A percentile compares a stretch with the other conserved stretches of the same genome.
phyloP scores from a whole-genome alignment of 306 rosid genomes.

The Ziziphus jujuba region DNA sequence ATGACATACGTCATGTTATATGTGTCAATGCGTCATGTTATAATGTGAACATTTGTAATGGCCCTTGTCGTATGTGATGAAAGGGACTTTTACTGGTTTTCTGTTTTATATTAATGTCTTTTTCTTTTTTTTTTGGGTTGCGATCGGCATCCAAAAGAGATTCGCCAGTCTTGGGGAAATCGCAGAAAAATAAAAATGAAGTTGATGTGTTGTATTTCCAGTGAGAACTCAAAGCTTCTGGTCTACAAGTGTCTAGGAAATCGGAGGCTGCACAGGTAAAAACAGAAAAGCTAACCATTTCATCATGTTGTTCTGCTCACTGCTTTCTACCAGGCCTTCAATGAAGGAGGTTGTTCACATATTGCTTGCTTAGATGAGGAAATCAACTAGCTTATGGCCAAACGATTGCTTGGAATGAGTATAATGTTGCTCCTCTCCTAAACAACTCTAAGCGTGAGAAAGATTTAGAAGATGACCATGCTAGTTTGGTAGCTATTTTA shows the following conservation, averaged over 20 bases:
- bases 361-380: background rate
- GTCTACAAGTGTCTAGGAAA: background rate
- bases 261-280: background rate
- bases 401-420: background rate
- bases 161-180: too few relatives aligned
- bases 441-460: background rate
- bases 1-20: too few relatives aligned
- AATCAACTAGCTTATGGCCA: background rate
- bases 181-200: too few relatives aligned
- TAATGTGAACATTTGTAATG: too few relatives aligned
- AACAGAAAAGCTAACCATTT: background rate
- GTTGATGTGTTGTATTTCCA: background rate
- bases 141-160: too few relatives aligned
- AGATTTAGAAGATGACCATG: background rate
- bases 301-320: background rate
- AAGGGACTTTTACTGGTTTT: too few relatives aligned
- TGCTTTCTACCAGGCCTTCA: background rate
- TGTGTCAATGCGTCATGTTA: too few relatives aligned
- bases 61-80: too few relatives aligned
- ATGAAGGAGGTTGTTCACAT: background rate
- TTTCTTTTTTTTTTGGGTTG: too few relatives aligned
- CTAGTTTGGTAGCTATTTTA: background rate
- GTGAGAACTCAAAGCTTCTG: background rate
- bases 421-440: background rate
- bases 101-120: too few relatives aligned